Evolutionary conservation across 495 filamentous ascomycete genomes (phyloP).

Genomic region (Friedmanniomyces simplex): DNA sequence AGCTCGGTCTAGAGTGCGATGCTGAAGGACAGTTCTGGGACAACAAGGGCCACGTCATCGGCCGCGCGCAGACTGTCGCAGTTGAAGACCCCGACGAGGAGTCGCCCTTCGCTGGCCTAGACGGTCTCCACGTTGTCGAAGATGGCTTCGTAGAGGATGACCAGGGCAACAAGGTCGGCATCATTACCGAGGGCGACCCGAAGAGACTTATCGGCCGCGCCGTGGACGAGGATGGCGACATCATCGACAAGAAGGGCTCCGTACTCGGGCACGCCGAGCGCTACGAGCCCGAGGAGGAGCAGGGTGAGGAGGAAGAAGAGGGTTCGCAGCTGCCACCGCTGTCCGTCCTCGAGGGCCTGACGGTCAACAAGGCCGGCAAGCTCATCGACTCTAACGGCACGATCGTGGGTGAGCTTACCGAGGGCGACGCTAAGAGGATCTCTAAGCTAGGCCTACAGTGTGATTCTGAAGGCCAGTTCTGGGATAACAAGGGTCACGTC

Average conservation of each 20-base stretch:
- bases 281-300: conserved; percentile 37
- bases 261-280: conserved; percentile 52
- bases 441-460: conserved; percentile 29
- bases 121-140: conserved; percentile 49
- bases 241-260: conserved; percentile 52
- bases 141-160: conserved; percentile 52
- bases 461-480: conserved; percentile 35
- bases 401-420: conserved; percentile 35
- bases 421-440: conserved; percentile 37
- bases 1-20: conserved; percentile 29
- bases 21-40: conserved; percentile 37
- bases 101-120: conserved; percentile 52
- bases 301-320: conserved; percentile 30
- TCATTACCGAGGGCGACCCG: conserved; percentile 49
- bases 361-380: conserved; percentile 53
- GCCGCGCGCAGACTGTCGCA: conserved; percentile 33
- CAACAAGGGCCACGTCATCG: conserved; percentile 36
- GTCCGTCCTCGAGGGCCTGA: conserved; percentile 50
- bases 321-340: conserved; percentile 41
- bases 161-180: conserved; percentile 48
- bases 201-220: conserved; percentile 53
- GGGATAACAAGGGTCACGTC: conserved; percentile 37
- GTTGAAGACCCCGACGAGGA: conserved; percentile 47
- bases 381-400: conserved; percentile 31
- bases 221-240: conserved; percentile 57